phyloP scores from a whole-genome alignment of 225 moss, liverwort and hornwort genomes.

The Sphagnum contortum region DNA sequence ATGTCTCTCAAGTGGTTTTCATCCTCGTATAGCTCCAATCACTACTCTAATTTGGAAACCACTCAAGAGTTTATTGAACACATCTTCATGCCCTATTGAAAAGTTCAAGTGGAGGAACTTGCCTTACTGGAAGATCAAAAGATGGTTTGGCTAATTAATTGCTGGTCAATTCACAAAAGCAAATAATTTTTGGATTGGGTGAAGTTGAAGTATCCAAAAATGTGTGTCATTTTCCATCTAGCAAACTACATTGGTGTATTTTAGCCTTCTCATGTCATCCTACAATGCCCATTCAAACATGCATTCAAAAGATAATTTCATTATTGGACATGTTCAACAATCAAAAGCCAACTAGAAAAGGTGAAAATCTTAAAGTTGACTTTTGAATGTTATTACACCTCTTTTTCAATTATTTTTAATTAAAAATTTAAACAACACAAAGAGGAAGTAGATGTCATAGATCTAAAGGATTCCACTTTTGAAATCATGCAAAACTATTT shows the following conservation, averaged over 20 bases:
- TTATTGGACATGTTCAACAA: not conserved
- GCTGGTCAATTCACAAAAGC: not conserved
- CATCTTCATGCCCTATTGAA: not conserved
- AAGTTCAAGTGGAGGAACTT: not conserved
- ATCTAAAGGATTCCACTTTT: too few relatives aligned
- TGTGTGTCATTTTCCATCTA: not conserved
- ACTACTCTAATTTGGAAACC: not conserved
- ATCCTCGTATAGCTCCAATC: not conserved
- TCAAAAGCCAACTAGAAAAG: not conserved
- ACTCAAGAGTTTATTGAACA: not conserved
- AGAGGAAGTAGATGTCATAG: too few relatives aligned
- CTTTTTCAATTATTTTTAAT: too few relatives aligned
- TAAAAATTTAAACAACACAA: too few relatives aligned
- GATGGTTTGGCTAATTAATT: constrained; percentile 1
- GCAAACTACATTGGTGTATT: not conserved
- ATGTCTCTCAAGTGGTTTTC: too few relatives aligned
- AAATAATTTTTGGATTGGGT: not conserved
- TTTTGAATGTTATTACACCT: too few relatives aligned
- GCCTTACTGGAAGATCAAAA: not conserved
- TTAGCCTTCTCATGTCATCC: not conserved
- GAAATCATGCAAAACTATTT: too few relatives aligned
- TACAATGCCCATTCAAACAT: constrained; percentile 5
- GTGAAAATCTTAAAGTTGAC: not conserved
- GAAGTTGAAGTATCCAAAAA: not conserved
- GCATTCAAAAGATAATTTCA: not conserved